Base-by-base conservation (phyloP, 2,329 filamentous ascomycete genomes). In the Myriosclerotinia duriaeana region DNA sequence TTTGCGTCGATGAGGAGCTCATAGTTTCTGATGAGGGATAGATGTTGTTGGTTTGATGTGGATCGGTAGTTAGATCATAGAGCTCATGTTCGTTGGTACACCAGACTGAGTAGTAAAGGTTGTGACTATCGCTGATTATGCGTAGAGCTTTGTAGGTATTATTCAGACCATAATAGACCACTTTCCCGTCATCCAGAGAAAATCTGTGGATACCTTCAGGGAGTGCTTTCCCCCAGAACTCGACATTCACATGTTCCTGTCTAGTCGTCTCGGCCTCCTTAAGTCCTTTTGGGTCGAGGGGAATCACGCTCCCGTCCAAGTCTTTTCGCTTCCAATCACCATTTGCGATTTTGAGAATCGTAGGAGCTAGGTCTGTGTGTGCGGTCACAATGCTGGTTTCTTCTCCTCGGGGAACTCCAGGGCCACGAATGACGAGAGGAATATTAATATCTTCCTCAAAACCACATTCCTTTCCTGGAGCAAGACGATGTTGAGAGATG, bases 21-120 rank as follows among this genome's bases (percentile, higher is more conserved):
- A 65, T 9, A 11, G 15, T 36, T 20, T n/a, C 9, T n/a, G 8
- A 54, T 4, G 53, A 65, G 26, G 75, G 73, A 50, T 76, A 76
- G 8, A 79, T 71, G 65, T 87, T 87, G 54, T 76, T 70, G 30
- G 84, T 75, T 72, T 88, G 83, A 40, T 80, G 78, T 1, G 83
- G 83, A 66, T 87, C 85, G 36, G 78, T 78, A 72, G 79, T 83
- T 50, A 89, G 72, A 69, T 90, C 82, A 73, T 90, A 91, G 2
- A 89, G 80, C 74, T 91, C 87, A 65, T 85, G 84, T 72, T 89
- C 87, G 62, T 86, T 86, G 17, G 78, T 88, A 72, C 89, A 91
- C 87, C 88, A 91, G 0, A 89, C 85, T 0, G 86, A 83, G 71
- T 91, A 91, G 68, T 87, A 85, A 6, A 90, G 74, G 71, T 83